Base-by-base conservation (phyloP, 352 stramenopile genomes). In the Stephanocyclus meneghinianus region DNA sequence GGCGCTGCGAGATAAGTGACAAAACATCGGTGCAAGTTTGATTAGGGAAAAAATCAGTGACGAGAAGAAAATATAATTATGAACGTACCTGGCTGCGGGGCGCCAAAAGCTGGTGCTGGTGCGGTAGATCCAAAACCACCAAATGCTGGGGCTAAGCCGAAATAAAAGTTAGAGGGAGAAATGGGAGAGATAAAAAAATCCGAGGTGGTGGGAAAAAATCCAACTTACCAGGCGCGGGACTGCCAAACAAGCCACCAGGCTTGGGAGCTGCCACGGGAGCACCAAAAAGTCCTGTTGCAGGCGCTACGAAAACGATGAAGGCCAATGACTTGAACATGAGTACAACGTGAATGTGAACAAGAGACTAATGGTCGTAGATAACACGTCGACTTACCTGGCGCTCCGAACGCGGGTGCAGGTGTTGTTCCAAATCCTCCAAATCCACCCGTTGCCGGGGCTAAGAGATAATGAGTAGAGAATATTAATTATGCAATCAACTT, bases 171-270 rank as follows among this genome's bases (percentile, higher is more conserved):
- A 9, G 35, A 40, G 4, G n/a, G 10, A 59, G 50, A 32, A 0
- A 11, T 32, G 26, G 18, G 2, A 26, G 50, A 7, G 10, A 59
- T 8, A 26, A 32, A 32, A 32, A 26, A 59, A 15, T 32, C 8
- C 10, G 1, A 26, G 8, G 18, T 9, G 13, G 7, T n/a, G 48
- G 6, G 1, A 26, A 29, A 51, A 45, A 45, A 63, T 16, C 7
- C 16, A 50, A 32, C 57, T 66, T 35, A 66, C 57, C 70, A 29
- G 70, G 47, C 18, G 70, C 61, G 37, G 71, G 40, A 60, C 55
- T 30, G 1, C 80, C 84, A 83, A 91, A 91, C 1, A 90, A 73
- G 59, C 84, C 74, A 66, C 63, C 70, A 30, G 67, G 51, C 45
- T 71, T 67, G 30, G 85, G 76, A n/a, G 78, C 73, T 21, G 76